Conservation (phyloP, 768 basidiomycete species). For the Lyophyllum decastes region DNA sequence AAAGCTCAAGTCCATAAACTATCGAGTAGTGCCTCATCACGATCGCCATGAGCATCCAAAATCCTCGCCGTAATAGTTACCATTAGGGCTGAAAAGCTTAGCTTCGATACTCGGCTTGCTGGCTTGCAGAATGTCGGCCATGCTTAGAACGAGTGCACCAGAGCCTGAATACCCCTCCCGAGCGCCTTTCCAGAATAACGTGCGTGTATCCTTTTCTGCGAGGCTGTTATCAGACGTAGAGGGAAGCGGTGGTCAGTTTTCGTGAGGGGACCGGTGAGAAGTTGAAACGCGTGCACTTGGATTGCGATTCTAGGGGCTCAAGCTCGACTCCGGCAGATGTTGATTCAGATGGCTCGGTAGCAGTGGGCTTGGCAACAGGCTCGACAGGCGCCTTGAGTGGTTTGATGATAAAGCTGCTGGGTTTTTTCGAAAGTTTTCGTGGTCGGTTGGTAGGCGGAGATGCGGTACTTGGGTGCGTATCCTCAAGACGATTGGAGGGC, state of each 20-base stretch:
- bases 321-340: too few species aligned
- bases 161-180: conserved; percentile 5
- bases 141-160: conserved; percentile 7
- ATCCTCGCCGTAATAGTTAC: conserved; percentile 6
- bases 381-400: not conserved
- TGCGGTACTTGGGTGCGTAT: not conserved
- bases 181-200: conserved; percentile 14
- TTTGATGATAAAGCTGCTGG: not conserved
- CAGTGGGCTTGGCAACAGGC: not conserved
- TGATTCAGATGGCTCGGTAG: not conserved
- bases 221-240: not conserved
- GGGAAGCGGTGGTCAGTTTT: not conserved
- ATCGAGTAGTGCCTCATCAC: not conserved
- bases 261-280: not conserved
- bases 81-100: conserved; percentile 8
- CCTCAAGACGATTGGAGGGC: not conserved
- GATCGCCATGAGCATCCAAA: conserved; percentile 1
- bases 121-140: conserved; percentile 10
- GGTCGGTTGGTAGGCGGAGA: not conserved
- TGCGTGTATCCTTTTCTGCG: not conserved
- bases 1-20: not conserved
- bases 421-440: not conserved
- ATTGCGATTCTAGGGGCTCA: not conserved
- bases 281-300: not conserved
- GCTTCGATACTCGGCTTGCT: not conserved